Percentiles rank a stretch among this genome's conserved stretches.
phyloP scores from a whole-genome alignment of 805 yeast genomes.

The Metschnikowia corniflorae region DNA sequence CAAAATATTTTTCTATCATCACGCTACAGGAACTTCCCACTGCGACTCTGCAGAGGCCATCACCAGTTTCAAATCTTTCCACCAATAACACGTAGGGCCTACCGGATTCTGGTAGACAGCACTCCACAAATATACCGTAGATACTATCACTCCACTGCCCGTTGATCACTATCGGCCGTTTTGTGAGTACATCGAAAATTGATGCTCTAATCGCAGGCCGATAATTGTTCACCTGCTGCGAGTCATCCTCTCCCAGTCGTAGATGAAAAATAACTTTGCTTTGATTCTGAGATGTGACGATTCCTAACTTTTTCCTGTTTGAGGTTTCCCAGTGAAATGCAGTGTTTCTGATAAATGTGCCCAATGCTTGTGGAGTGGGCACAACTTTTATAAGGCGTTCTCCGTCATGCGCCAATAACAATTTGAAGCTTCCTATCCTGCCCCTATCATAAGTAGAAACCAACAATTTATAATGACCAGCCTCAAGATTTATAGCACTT shows the following conservation, averaged over 20 bases:
- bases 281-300: slow-evolving; percentile 22
- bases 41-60: slow-evolving; percentile 35
- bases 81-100: slow-evolving; percentile 36
- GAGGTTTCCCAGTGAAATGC: slow-evolving; percentile 36
- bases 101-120: slow-evolving; percentile 21
- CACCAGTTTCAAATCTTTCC: slow-evolving; percentile 50
- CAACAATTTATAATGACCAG: slow-evolving; percentile 43
- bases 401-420: slow-evolving; percentile 28
- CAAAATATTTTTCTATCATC: neutral
- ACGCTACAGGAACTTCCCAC: slow-evolving; percentile 30
- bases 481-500: slow-evolving; percentile 20
- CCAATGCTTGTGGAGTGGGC: slow-evolving; percentile 27
- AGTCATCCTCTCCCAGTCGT: slow-evolving; percentile 17
- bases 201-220: slow-evolving; percentile 48
- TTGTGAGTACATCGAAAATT: slow-evolving; percentile 29
- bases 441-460: slow-evolving; percentile 44
- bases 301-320: slow-evolving; percentile 36
- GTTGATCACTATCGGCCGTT: slow-evolving; percentile 31
- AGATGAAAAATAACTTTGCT: slow-evolving; percentile 26
- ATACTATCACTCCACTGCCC: slow-evolving; percentile 39
- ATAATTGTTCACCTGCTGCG: slow-evolving; percentile 21
- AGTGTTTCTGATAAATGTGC: slow-evolving; percentile 28
- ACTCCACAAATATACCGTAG: slow-evolving; percentile 43
- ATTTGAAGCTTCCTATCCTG: slow-evolving; percentile 25
- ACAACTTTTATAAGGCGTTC: slow-evolving; percentile 7